Evolutionary conservation across 495 filamentous ascomycete genomes (phyloP), one percentile per base, ranked within the genome.

Genomic region (Aspergillus kassunensis): DNA sequence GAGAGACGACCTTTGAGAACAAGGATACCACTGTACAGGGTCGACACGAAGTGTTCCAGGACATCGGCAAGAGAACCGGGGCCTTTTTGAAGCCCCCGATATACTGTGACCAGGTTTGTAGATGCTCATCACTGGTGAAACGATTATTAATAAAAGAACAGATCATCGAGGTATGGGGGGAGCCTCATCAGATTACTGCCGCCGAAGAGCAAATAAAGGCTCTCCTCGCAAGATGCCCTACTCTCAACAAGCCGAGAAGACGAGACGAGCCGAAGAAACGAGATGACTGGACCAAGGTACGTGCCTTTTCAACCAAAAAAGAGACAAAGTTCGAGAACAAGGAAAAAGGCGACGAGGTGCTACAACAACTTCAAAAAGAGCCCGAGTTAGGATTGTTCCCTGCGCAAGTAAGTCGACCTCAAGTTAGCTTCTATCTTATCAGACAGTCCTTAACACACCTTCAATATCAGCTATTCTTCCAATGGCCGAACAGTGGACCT

Each of bases 401-500:
- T 9, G 61, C 62, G 44, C 56, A 59, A 51, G 64, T 65, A 11
- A 60, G 61, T 52, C 13, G 11, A 11, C 21, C 27, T 18, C 13
- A 6, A 20, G 15, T 6, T 20, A 4, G 25, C 13, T 7, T 23
- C 37, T 3, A 12, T 15, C 10, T 1, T n/a, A 3, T 15, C 9
- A 33, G 3, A 16, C 33, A 11, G 18, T 37, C 31, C 11, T 37
- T 15, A 18, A 30, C 15, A 15, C 30, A 11, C 30, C 30, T 6
- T 47, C 7, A 2, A 24, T 5, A 7, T 43, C 6, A 70, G 54
- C 59, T 74, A 1, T 60, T 70, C 7, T 79, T 79, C 35, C 43
- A 71, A 9, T 80, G 76, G 78, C 73, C 74, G 18, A 51, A 51
- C 1, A 61, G 75, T 19, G 69, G 73, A 18, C 60, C 68, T 5